Base-by-base conservation (phyloP, 2,329 filamentous ascomycete species). In the Fusarium sp. region DNA sequence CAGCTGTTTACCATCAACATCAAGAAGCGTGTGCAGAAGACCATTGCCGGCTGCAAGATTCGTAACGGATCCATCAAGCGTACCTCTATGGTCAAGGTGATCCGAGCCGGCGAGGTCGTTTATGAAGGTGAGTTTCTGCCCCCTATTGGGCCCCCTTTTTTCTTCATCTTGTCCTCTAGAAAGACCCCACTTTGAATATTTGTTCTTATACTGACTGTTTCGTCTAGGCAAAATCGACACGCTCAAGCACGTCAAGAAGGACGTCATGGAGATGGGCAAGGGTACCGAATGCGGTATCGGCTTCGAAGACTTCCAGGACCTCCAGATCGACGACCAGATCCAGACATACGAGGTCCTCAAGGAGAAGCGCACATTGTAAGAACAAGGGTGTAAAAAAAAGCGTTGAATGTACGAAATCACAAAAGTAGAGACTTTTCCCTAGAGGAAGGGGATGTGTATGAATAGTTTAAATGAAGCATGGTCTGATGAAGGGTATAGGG, bases 271-370 rank as follows among this genome's bases (percentile, higher is more conserved):
- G 79, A 96, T 97, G 91, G 91, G 91, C 78, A 98, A 97, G 84
- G 95, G 95, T 67, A 90, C 89, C n/a, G 96, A 99, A 83, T 99
- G 96, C 78, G 96, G 96, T 75, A 92, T 99, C 75, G 91, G 90
- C 62, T 96, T 99, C 78, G 91, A 93, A 4, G 89, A 87, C 35
- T 99, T 94, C 91, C 87, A 93, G 57, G 93, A 91, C 24, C 93
- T 98, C 80, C 82, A 92, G 79, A 86, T 91, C 16, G 96, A 96
- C 31, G 96, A 99, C 83, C 90, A 92, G 81, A 89, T 99, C 71
- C 96, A 98, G 85, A 92, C 91, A 37, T 97, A 95, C 79, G 94
- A 98, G 79, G 93, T 95, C 83, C 88, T 91, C 20, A 84, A 83
- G 65, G 94, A 96, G 84, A 93, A 93, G 87, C 88, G 94, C 71